phyloP scores from a whole-genome alignment of 1,284 basidiomycete genomes.

The Vanrija pseudolonga region DNA sequence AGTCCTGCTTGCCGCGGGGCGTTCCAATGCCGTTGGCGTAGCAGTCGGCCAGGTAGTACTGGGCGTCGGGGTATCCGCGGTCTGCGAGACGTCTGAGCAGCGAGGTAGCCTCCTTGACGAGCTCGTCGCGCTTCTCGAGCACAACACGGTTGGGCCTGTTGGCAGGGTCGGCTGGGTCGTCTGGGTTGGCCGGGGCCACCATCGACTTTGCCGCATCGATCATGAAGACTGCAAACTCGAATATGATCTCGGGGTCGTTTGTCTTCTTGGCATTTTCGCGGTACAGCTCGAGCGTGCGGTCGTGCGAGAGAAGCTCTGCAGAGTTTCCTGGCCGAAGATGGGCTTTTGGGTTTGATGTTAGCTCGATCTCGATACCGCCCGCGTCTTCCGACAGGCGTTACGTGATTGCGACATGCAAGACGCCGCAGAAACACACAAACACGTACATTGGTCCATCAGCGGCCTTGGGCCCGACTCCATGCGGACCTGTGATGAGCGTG shows the following conservation, averaged over 20 bases:
- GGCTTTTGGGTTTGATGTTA: constrained; percentile 44
- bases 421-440: neutral
- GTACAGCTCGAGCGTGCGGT: constrained; percentile 93
- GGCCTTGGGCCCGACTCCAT: constrained; percentile 28
- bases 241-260: constrained; percentile 94
- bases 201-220: constrained; percentile 89
- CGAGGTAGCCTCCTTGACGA: constrained; percentile 77
- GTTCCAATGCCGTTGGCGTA: constrained; percentile 96
- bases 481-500: constrained; percentile 18
- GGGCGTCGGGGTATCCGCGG: constrained; percentile 86
- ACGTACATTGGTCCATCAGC: constrained; percentile 49
- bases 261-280: constrained; percentile 97
- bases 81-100: constrained; percentile 88
- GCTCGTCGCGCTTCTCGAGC: constrained; percentile 81
- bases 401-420: neutral
- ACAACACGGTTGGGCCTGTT: constrained; percentile 61
- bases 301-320: constrained; percentile 86
- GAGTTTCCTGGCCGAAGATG: constrained; percentile 90
- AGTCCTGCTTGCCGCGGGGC: constrained; percentile 82
- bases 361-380: neutral
- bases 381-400: neutral
- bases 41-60: constrained; percentile 97
- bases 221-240: constrained; percentile 98
- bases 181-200: constrained; percentile 42
- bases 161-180: constrained; percentile 17